Percentiles rank a stretch among this genome's conserved stretches.
Conservation (phyloP, 352 stramenopile species). For the Globisporangium barbulae region DNA sequence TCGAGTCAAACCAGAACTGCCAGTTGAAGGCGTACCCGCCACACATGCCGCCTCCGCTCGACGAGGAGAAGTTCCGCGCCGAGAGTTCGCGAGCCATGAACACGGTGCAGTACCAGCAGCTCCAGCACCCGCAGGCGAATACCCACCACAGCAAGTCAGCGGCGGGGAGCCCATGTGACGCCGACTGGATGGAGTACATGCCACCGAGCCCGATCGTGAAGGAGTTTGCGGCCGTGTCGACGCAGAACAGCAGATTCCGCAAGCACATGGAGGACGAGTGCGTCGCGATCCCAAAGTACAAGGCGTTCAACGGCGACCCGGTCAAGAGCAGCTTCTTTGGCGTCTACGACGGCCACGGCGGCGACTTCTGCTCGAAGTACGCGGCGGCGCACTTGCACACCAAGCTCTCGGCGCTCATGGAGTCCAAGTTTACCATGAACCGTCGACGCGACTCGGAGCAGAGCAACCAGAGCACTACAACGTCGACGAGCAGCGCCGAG, state of each 20-base stretch:
- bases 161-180: constrained; percentile 13
- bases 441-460: constrained; percentile 24
- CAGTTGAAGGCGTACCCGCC: constrained; percentile 1
- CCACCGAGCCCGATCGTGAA: constrained; percentile 42
- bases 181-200: constrained; percentile 23
- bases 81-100: constrained; percentile 9
- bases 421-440: constrained; percentile 37
- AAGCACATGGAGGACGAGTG: constrained; percentile 86
- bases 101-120: constrained; percentile 5
- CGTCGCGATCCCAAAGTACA: constrained; percentile 68
- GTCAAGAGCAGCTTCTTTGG: constrained; percentile 78
- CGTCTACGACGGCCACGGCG: constrained; percentile 81
- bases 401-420: constrained; percentile 43
- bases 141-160: constrained; percentile 3
- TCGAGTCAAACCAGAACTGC: not conserved
- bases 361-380: constrained; percentile 79
- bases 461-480: constrained; percentile 43
- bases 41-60: not conserved
- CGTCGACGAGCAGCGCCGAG: constrained; percentile 42
- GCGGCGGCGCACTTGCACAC: constrained; percentile 67
- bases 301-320: constrained; percentile 49
- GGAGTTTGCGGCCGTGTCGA: constrained; percentile 71
- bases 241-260: constrained; percentile 77
- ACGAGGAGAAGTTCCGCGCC: constrained; percentile 15
- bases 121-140: constrained; percentile 11